Evolutionary conservation across 345 rosid species (phyloP).

Genomic region (Passiflora organensis): DNA sequence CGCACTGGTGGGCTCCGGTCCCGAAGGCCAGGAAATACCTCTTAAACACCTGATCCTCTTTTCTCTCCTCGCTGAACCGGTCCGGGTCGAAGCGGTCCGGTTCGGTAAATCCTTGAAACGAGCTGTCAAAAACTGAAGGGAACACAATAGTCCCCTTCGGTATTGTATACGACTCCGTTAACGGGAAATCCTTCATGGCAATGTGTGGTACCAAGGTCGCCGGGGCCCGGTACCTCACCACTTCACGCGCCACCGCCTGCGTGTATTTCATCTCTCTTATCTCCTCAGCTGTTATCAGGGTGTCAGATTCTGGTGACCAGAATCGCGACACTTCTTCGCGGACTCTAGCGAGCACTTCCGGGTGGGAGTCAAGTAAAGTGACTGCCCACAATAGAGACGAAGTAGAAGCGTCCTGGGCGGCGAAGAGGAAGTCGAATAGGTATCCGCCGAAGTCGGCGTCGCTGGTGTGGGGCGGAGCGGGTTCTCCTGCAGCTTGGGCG

Average conservation of each 20-base stretch:
- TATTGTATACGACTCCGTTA: constrained; percentile 64
- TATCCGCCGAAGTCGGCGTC: constrained; percentile 58
- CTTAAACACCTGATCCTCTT: constrained; percentile 52
- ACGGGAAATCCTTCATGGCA: constrained; percentile 53
- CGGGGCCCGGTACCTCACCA: constrained; percentile 63
- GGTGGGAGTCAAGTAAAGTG: constrained; percentile 65
- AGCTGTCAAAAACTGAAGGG: constrained; percentile 77
- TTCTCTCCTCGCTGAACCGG: constrained; percentile 54
- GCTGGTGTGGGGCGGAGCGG: constrained; percentile 36
- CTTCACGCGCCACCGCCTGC: constrained; percentile 84
- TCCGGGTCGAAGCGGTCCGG: constrained; percentile 76
- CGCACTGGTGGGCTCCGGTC: constrained; percentile 85
- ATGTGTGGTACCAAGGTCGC: constrained; percentile 86
- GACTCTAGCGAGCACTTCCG: constrained; percentile 51
- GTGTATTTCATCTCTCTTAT: constrained; percentile 75
- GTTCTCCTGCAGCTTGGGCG: constrained; percentile 24
- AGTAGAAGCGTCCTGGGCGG: constrained; percentile 89
- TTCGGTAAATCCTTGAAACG: constrained; percentile 72
- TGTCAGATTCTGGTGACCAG: constrained; percentile 71
- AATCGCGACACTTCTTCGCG: constrained; percentile 55
- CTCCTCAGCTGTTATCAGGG: constrained; percentile 51
- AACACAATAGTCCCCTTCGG: constrained; percentile 78
- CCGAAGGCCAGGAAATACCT: constrained; percentile 70
- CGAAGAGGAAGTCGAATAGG: constrained; percentile 78
- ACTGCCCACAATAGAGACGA: constrained; percentile 84